Base-by-base conservation (phyloP, 140 eudicot genomes). In the Erigeron philadelphicus region DNA sequence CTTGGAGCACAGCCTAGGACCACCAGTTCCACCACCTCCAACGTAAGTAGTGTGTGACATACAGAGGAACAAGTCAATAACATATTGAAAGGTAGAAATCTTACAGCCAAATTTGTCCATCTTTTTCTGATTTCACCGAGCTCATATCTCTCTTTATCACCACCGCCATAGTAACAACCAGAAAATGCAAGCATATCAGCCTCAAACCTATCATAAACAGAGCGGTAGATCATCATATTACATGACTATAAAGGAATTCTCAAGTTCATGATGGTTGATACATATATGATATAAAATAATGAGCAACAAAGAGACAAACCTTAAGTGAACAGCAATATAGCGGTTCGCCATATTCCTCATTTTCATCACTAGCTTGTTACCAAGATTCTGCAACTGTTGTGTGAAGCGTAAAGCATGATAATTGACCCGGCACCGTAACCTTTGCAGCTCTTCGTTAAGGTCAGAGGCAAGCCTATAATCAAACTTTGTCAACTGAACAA, bases 181-280 rank as follows among this genome's bases (percentile, higher is more conserved):
- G 98, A 88, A 74, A 92, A 92, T 61, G 98, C 98, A 65, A 92
- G 89, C 98, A 92, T 92, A 78, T 92, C 98, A 49, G 98, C 95
- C 71, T 92, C 98, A 78, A 88, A 92, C 81, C 98, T 92, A 77
- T 63, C 71, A 70, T n/a, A 69, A 4, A 75, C 55, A 61, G 41
- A 54, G 17, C 25, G 8, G 44, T 42, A 61, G 59, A 65, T 61
- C 60, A 68, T 68, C 41, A 67, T 50, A 66, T 15, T 52, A 58
- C 65, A 55, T n/a, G 45, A 50, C 53, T 35, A 7, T 2, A 61
- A 61, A 49, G 41, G 19, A 18, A 42, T 70, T 61, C 6, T 35
- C 56, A 21, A 35, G 53, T 49, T 35, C 70, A 11, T 25, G 25
- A 73, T 44, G 19, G 42, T 40, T 49, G 17, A 52, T 52, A 40